Evolutionary conservation across 306 rosid species (phyloP).

Genomic region (Elaeagnus macrophylla): DNA sequence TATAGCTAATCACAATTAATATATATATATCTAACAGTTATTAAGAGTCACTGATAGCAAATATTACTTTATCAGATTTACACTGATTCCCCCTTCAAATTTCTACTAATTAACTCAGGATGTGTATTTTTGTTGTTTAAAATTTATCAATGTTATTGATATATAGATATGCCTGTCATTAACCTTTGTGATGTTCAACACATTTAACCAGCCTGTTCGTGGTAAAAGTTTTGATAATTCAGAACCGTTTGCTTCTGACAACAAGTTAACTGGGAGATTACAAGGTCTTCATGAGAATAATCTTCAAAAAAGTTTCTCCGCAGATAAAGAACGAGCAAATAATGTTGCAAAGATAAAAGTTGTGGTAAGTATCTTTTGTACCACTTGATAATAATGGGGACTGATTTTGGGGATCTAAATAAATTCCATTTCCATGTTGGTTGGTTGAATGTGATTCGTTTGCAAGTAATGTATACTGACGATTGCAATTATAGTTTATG

Average conservation of each 20-base stretch:
- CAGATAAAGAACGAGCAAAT: conserved; percentile 67
- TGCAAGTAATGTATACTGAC: not conserved
- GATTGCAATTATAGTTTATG: not conserved
- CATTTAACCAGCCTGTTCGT: conserved; percentile 17
- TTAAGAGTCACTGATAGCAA: no score
- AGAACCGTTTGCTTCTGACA: conserved; percentile 29
- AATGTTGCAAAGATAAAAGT: conserved; percentile 81
- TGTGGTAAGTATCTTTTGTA: conserved; percentile 44
- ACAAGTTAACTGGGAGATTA: conserved; percentile 34
- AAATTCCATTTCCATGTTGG: not conserved
- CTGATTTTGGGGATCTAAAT: no score
- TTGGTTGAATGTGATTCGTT: not conserved
- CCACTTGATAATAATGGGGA: not conserved
- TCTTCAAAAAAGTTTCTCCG: conserved; percentile 42
- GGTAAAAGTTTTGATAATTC: conserved; percentile 45
- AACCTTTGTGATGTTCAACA: conserved; percentile 22
- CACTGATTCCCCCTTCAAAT: no score
- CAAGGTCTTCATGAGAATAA: conserved; percentile 45
- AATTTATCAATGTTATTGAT: conserved; percentile 16
- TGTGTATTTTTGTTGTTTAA: not conserved
- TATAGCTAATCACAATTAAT: no score
- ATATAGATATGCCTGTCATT: conserved; percentile 29
- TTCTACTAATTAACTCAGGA: no score
- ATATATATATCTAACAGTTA: no score
- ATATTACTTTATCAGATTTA: no score